Percentiles rank a stretch among this genome's conserved stretches.
These are phyloP conservation scores for Lactarius sanguifluus DNA, from an alignment of 768 basidiomycete genomes.

Conservation along the genomic window DNA sequence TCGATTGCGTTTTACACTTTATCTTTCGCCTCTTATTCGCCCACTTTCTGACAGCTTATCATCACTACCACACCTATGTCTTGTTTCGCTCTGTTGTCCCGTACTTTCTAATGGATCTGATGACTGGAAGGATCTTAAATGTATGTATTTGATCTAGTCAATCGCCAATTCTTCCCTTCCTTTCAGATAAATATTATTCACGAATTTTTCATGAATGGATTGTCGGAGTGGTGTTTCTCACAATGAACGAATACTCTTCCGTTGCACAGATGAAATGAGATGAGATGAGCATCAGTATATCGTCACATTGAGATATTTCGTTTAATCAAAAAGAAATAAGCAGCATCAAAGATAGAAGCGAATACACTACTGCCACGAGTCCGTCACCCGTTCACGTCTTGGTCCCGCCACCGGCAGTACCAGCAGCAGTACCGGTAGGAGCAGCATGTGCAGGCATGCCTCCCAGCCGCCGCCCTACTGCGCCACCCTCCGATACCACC, in stretches of 20 bases:
- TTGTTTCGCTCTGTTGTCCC: neutral
- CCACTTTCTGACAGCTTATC: neutral
- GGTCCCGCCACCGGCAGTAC: neutral
- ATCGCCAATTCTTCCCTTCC: neutral
- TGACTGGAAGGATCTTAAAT: conserved; percentile 14
- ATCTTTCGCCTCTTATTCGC: neutral
- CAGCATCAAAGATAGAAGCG: neutral
- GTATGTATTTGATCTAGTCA: neutral
- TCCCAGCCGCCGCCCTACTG: neutral
- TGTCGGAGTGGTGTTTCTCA: no score
- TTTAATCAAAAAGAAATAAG: neutral
- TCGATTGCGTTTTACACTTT: neutral
- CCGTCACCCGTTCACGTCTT: conserved; percentile 5
- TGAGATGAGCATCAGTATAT: conserved; percentile 4
- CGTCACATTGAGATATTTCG: neutral
- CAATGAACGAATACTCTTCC: neutral
- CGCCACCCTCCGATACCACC: neutral
- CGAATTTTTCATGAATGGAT: no score
- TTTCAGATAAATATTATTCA: neutral
- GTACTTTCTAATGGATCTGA: conserved; percentile 9
- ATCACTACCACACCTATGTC: neutral
- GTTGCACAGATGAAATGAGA: neutral
- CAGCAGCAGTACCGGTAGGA: neutral
- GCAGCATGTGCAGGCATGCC: neutral
- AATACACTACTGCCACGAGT: neutral